Evolutionary conservation across 495 filamentous ascomycete species (phyloP).

Genomic region (Emericellopsis terricola): DNA sequence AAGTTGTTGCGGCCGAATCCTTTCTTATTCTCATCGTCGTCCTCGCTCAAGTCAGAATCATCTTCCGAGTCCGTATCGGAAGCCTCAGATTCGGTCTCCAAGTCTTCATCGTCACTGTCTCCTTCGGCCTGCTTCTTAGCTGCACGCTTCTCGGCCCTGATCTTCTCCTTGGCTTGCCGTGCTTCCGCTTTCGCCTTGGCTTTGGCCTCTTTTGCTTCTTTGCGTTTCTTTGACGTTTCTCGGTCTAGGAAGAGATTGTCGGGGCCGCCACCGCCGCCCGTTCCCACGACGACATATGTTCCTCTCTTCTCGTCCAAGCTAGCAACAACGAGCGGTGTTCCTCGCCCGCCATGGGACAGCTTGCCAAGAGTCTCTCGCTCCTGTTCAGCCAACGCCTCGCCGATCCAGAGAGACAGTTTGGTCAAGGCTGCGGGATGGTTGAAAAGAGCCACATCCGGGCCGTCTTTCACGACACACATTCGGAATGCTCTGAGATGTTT

Average conservation of each 20-base stretch:
- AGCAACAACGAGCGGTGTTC: constrained; percentile 77
- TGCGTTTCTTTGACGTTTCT: constrained; percentile 41
- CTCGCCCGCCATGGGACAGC: constrained; percentile 45
- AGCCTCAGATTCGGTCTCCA: constrained; percentile 38
- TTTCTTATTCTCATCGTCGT: constrained; percentile 37
- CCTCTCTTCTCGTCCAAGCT: constrained; percentile 75
- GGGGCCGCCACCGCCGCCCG: constrained; percentile 61
- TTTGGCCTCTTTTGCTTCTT: constrained; percentile 38
- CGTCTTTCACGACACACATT: constrained; percentile 89
- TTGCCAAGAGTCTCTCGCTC: constrained; percentile 59
- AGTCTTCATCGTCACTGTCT: constrained; percentile 30
- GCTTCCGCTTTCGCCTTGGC: constrained; percentile 39
- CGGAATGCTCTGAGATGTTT: constrained; percentile 80
- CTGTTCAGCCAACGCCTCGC: constrained; percentile 78
- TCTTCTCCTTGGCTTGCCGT: constrained; percentile 38
- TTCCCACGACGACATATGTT: constrained; percentile 78
- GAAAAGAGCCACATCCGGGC: constrained; percentile 76
- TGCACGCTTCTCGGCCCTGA: constrained; percentile 40
- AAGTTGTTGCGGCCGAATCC: constrained; percentile 71
- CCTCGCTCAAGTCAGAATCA: constrained; percentile 40
- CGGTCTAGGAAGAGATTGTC: constrained; percentile 40
- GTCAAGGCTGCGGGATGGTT: constrained; percentile 81
- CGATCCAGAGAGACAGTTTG: constrained; percentile 85
- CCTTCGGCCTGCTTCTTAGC: constrained; percentile 19
- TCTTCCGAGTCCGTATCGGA: constrained; percentile 22